Base-by-base conservation (phyloP, 805 yeast species). In the Wickerhamiella vanderwaltii region DNA sequence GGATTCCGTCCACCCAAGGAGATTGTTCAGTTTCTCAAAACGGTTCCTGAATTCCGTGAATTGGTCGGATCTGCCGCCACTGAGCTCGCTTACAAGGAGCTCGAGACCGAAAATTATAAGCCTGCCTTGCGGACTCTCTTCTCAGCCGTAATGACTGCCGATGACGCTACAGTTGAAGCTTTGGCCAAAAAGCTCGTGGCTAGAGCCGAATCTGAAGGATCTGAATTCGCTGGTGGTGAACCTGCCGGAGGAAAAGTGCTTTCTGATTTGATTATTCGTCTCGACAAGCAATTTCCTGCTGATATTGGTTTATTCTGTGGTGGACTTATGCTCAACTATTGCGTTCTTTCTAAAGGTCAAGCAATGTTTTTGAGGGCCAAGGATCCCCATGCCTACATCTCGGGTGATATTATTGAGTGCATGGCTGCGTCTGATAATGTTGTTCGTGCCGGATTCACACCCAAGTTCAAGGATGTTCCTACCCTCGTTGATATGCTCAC, bases 371-470 rank as follows among this genome's bases (percentile, higher is more conserved):
- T 91, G 60, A 85, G 84, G 58, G 97, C 98, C 33, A 84, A 85
- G 64, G 96, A 87, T 62, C 97, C 97, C 19, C 99, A 91, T 63
- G 98, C 98, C 25, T 91, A 91, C 64, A 88, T 91, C 47, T 72
- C 79, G 43, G 99, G 99, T 51, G 97, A 91, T 62, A 91, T 91
- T 52, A 87, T 91, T 57, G 99, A 91, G 68, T 91, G 98, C 68
- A 91, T 91, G 99, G 98, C 98, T 32, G 96, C 98, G 6, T 79
- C 93, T 30, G 99, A 91, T 62, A 91, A 91, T 56, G 99, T 91
- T 44, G 96, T 91, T 38, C 76, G 99, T 62, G 94, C 96, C 3
- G 99, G 98, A 11, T 91, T 91, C 69, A 91, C 99, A n/a, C 98
- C 99, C 48, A 91, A 91, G 63, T 91, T 88, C 68, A 91, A 88